Base-by-base conservation (phyloP, 257 asterid species). In the Agastache rugosa region DNA sequence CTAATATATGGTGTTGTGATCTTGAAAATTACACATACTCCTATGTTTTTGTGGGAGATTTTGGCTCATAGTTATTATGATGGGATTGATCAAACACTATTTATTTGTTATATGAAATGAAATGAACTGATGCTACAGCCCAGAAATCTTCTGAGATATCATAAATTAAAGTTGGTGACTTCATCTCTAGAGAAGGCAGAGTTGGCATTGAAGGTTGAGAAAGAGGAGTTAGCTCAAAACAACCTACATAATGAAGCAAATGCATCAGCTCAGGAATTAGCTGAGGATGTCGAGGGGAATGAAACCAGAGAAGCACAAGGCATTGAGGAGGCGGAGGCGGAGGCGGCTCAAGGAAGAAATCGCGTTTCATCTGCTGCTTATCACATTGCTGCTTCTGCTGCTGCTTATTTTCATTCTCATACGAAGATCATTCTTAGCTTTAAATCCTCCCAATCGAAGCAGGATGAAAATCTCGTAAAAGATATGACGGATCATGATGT, bases 301-400 rank as follows among this genome's bases (percentile, higher is more conserved):
- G 73, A 45, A 74, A 55, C 59, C 6, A 70, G 72, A 69, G 47
- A 44, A 27, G 51, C 58, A 14, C 82, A 71, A 42, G 71, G 45
- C 56, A 59, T 64, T n/a, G 81, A 59, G 31, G 74, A 39, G 44
- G 44, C 70, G 42, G 76, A 73, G 48, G 39, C 66, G 29, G 77
- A 79, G 6, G 88, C n/a, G n/a, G n/a, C n/a, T n/a, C n/a, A n/a
- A n/a, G n/a, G n/a, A n/a, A n/a, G 83, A 31, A 78, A 75, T 9
- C 67, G 63, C 34, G 79, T 80, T 75, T 79, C 89, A 45, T 84
- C 86, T 47, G 81, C 91, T 67, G 97, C 97, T 56, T 90, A 92
- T 73, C 87, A 88, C 10, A 85, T 92, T 69, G 96, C 91, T 66
- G 96, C 97, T 53, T 90, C 98, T 10, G 97, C 98, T 54, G 98